Base-by-base conservation (phyloP, 148 eudicot species). In the Camellia lanceoleosa region DNA sequence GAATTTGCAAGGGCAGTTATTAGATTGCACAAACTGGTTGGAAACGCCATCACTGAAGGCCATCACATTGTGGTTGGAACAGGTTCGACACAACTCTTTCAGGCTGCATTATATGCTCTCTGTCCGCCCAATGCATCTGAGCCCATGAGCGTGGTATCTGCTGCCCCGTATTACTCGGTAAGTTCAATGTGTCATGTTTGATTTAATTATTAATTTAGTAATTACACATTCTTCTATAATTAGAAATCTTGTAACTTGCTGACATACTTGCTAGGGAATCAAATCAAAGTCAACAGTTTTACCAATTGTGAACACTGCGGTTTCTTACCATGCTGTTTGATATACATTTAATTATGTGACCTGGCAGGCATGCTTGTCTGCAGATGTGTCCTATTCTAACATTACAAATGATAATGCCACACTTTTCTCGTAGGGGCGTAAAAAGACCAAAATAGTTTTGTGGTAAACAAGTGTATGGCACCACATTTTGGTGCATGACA, bases 121-220 rank as follows among this genome's bases (percentile, higher is more conserved):
- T 83, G 89, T 41, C 83, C 88, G 0, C 15, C 75, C 23, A 77
- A 87, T 63, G 79, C 78, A 20, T 68, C 89, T 47, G 83, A 87
- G 66, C 97, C 99, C 41, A 86, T 93, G 69, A 92, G 87, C 62
- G 94, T 96, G 47, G 97, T 96, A 19, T 93, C 99, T 60, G 91
- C 98, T 78, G 91, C 90, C 49, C 99, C 99, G 0, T 96, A 80
- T 82, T 96, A 92, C 85, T 96, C 99, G 83, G 99, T 96, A 75
- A 89, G 93, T 82, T 49, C 67, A 66, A 71, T 52, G 3, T 65
- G 58, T 61, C 46, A 61, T 79, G 78, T 54, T 81, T 58, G 62
- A 52, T 58, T 79, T 5, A 3, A 46, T 62, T 4, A 11, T 20
- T 62, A 46, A 63, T 63, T 62, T 60, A 2, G n/a, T 75, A 14